Evolutionary conservation across 2,329 filamentous ascomycete species (phyloP).

Genomic region (Colletotrichum ledebouriae): DNA sequence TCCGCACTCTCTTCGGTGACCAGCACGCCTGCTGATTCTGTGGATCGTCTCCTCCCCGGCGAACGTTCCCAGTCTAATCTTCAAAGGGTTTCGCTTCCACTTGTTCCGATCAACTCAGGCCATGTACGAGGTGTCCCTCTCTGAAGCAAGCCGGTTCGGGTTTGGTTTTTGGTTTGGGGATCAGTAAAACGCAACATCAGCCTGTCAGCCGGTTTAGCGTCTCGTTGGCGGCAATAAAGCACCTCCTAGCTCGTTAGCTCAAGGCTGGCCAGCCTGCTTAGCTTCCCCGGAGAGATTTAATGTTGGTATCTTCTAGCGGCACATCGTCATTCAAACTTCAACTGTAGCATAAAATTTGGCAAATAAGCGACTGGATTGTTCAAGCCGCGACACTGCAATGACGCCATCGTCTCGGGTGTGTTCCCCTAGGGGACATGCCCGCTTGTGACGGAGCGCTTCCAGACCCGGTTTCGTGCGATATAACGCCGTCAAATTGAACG

Average conservation of each 20-base stretch:
- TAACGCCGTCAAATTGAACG: background rate
- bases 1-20: no score
- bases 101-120: background rate
- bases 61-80: background rate
- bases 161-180: background rate
- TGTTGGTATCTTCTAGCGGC: background rate
- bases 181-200: no score
- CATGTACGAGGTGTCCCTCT: constrained; percentile 10
- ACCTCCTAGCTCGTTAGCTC: background rate
- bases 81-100: background rate
- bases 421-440: background rate
- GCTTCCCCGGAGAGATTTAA: constrained; percentile 3
- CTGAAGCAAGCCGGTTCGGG: background rate
- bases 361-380: background rate
- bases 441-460: background rate
- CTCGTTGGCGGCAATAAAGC: constrained; percentile 4
- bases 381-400: background rate
- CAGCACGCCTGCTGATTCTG: no score
- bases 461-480: no score
- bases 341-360: background rate
- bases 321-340: background rate
- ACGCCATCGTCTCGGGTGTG: background rate
- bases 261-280: background rate
- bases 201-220: background rate
- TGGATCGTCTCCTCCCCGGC: background rate